These are phyloP conservation scores for Boletus bicolor DNA, from an alignment of 768 basidiomycete species.

Conservation along the genomic window DNA sequence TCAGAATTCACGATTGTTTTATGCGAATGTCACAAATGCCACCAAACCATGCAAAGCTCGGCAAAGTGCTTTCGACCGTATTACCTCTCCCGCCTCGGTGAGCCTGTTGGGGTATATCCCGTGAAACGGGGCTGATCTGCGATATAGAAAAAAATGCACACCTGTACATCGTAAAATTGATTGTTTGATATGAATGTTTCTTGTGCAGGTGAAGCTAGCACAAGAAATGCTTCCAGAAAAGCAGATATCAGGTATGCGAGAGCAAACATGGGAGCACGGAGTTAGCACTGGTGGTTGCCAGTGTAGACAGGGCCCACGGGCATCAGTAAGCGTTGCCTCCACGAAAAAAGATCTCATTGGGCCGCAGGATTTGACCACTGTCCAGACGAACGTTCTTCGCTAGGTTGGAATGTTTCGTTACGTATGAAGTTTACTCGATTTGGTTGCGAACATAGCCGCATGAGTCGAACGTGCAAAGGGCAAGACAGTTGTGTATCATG, in stretches of 20 bases:
- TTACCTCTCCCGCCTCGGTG: conserved; percentile 78
- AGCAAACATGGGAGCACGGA: conserved; percentile 14
- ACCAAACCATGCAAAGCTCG: conserved; percentile 70
- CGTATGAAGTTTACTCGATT: conserved; percentile 19
- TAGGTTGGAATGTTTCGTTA: neutral
- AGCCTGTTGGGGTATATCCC: conserved; percentile 39
- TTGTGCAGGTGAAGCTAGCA: conserved; percentile 30
- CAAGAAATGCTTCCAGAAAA: conserved; percentile 8
- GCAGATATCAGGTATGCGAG: conserved; percentile 7
- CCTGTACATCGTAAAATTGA: conserved; percentile 52
- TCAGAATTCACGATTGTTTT: conserved; percentile 3
- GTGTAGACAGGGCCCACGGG: neutral
- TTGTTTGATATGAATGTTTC: conserved; percentile 19
- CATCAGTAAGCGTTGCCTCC: neutral
- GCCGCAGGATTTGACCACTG: conserved; percentile 15
- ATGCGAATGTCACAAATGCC: conserved; percentile 7
- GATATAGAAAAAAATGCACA: conserved; percentile 15
- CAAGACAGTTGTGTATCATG: neutral
- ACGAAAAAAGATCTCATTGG: conserved; percentile 14
- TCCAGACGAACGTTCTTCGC: conserved; percentile 31
- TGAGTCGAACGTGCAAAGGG: conserved; percentile 19
- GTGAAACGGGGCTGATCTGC: conserved; percentile 3
- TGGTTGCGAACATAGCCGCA: conserved; percentile 5
- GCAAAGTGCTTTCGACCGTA: conserved; percentile 68
- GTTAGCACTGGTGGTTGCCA: neutral